Evolutionary conservation across 2,329 filamentous ascomycete species (phyloP).

Genomic region (Fonsecaea pedrosoi): DNA sequence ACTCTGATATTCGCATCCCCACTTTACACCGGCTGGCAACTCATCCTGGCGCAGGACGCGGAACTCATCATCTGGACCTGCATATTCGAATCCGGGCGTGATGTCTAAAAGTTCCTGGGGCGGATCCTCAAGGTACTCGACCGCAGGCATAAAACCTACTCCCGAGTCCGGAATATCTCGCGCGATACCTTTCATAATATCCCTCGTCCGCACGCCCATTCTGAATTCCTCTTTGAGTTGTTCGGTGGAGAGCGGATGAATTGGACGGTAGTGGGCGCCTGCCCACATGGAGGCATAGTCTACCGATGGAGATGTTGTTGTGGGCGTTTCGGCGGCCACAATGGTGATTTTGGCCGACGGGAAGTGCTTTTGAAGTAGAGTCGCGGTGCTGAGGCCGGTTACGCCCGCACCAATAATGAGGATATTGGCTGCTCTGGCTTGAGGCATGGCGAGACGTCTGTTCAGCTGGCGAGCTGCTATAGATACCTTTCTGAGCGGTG

Average conservation of each 20-base stretch:
- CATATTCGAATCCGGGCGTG: conserved; percentile 40
- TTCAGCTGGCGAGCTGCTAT: neutral
- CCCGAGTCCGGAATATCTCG: conserved; percentile 47
- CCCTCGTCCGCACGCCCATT: conserved; percentile 50
- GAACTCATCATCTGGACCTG: conserved; percentile 48
- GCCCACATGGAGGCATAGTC: conserved; percentile 57
- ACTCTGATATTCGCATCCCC: conserved; percentile 51
- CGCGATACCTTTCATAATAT: conserved; percentile 48
- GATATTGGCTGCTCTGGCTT: conserved; percentile 7
- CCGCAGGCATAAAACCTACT: conserved; percentile 47
- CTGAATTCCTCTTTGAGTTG: conserved; percentile 47
- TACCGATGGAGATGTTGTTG: conserved; percentile 44
- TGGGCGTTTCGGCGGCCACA: conserved; percentile 51
- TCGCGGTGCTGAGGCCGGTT: conserved; percentile 37
- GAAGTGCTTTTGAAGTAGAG: conserved; percentile 40
- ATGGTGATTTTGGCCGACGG: conserved; percentile 49
- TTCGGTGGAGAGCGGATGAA: conserved; percentile 46
- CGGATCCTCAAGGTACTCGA: conserved; percentile 53
- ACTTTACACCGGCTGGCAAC: conserved; percentile 45
- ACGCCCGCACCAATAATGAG: conserved; percentile 40
- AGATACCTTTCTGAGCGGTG: neutral
- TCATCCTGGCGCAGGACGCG: conserved; percentile 43
- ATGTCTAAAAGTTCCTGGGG: conserved; percentile 40
- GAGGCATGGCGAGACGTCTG: conserved; percentile 1
- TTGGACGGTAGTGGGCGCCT: conserved; percentile 56